These are phyloP conservation scores for Irpex sp. DNA, from an alignment of 1,284 basidiomycete species.

Conservation along the genomic window DNA sequence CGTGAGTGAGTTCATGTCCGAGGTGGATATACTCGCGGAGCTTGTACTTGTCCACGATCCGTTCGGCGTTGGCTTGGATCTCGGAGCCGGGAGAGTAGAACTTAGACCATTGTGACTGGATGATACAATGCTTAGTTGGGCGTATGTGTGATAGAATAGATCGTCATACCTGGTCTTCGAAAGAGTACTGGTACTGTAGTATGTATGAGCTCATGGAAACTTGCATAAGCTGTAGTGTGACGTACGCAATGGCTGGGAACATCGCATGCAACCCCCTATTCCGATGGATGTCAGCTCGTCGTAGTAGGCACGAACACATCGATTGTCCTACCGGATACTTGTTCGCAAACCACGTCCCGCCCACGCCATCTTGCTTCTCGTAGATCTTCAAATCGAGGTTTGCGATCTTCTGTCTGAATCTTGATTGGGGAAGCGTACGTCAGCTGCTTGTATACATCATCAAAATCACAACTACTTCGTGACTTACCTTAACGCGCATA, in stretches of 20 bases:
- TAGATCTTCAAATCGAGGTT: conserved; percentile 64
- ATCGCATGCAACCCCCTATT: conserved; percentile 60
- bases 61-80: conserved; percentile 58
- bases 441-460: not conserved
- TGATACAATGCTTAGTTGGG: not conserved
- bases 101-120: conserved; percentile 60
- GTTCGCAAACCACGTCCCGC: conserved; percentile 60
- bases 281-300: not conserved
- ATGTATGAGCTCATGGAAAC: not conserved
- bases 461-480: not conserved
- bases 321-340: conserved; percentile 34
- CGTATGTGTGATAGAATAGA: not conserved
- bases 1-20: conserved; percentile 55
- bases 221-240: not conserved
- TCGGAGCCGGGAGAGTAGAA: conserved; percentile 66
- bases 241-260: conserved; percentile 21
- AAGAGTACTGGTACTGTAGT: conserved; percentile 61
- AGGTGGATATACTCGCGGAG: conserved; percentile 58
- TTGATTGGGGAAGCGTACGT: conserved; percentile 21
- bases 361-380: conserved; percentile 62
- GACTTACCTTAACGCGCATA: conserved; percentile 57
- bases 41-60: conserved; percentile 62
- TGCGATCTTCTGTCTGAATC: conserved; percentile 57
- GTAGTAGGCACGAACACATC: not conserved
- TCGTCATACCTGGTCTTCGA: conserved; percentile 51